phyloP scores from a whole-genome alignment of 257 asterid species.

The Anisodus acutangulus region DNA sequence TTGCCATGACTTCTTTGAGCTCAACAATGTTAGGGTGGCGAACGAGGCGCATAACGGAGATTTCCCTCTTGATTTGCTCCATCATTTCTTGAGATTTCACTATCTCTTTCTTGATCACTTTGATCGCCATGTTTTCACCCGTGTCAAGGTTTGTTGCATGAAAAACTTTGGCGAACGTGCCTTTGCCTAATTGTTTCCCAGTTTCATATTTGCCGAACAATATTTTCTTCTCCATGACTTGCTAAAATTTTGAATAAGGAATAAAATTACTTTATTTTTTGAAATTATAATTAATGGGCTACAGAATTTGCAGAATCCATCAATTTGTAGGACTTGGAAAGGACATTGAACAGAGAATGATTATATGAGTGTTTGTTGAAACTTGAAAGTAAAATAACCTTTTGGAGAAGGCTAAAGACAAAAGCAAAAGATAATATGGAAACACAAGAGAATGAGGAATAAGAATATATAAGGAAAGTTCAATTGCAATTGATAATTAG shows the following conservation, averaged over 20 bases:
- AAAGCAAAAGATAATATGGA: neutral
- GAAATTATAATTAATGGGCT: neutral
- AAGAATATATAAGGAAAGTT: neutral
- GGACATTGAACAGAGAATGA: conserved; percentile 10
- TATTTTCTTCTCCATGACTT: conserved; percentile 42
- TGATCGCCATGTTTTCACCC: conserved; percentile 45
- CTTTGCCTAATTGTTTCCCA: conserved; percentile 48
- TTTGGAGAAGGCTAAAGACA: neutral
- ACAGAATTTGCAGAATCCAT: neutral
- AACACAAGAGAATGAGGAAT: neutral
- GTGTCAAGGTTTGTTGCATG: conserved; percentile 37
- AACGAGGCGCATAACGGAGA: conserved; percentile 55
- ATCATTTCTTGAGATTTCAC: conserved; percentile 38
- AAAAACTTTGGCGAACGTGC: conserved; percentile 52
- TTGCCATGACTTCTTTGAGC: conserved; percentile 56
- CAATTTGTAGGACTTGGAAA: neutral
- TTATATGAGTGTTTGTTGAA: neutral
- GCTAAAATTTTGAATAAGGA: neutral
- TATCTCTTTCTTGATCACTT: conserved; percentile 49
- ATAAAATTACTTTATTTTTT: neutral
- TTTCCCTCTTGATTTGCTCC: conserved; percentile 55
- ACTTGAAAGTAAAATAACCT: neutral
- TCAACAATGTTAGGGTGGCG: conserved; percentile 55
- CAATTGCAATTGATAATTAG: neutral
- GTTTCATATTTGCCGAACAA: conserved; percentile 48